phyloP scores from a whole-genome alignment of 2,329 filamentous ascomycete species.

The Curvularia sp. region DNA sequence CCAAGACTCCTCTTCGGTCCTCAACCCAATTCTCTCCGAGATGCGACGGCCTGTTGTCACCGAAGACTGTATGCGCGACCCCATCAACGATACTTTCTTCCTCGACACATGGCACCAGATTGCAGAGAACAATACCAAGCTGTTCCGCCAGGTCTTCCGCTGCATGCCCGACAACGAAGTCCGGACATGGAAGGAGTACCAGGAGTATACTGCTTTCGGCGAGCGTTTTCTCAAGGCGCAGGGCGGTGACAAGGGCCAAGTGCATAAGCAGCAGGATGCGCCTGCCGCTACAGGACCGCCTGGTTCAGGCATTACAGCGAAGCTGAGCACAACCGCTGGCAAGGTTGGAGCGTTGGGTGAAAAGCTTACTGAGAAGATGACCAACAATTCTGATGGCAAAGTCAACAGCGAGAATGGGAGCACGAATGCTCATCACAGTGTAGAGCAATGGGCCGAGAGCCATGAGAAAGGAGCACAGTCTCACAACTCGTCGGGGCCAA shows the following conservation, averaged over 20 bases:
- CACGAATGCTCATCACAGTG: constrained; percentile 21
- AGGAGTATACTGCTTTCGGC: constrained; percentile 79
- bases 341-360: constrained; percentile 39
- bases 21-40: constrained; percentile 65
- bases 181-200: constrained; percentile 90
- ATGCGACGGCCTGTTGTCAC: constrained; percentile 77
- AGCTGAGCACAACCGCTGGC: constrained; percentile 31
- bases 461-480: constrained; percentile 42
- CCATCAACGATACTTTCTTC: constrained; percentile 80
- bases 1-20: constrained; percentile 56
- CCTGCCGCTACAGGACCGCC: constrained; percentile 59
- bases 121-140: constrained; percentile 92
- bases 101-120: constrained; percentile 86
- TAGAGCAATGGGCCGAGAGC: constrained; percentile 51
- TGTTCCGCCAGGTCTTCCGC: constrained; percentile 91
- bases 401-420: constrained; percentile 16
- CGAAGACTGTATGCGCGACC: constrained; percentile 94
- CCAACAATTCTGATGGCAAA: constrained; percentile 29
- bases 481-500: constrained; percentile 14
- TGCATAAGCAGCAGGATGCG: constrained; percentile 57
- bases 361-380: constrained; percentile 42
- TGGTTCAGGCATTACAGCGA: constrained; percentile 49
- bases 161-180: constrained; percentile 98
- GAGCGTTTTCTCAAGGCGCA: constrained; percentile 76
- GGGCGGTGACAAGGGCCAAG: constrained; percentile 61